These are phyloP conservation scores for Fusarium oligoseptatum DNA, from an alignment of 2,329 filamentous ascomycete genomes.

Conservation along the genomic window DNA sequence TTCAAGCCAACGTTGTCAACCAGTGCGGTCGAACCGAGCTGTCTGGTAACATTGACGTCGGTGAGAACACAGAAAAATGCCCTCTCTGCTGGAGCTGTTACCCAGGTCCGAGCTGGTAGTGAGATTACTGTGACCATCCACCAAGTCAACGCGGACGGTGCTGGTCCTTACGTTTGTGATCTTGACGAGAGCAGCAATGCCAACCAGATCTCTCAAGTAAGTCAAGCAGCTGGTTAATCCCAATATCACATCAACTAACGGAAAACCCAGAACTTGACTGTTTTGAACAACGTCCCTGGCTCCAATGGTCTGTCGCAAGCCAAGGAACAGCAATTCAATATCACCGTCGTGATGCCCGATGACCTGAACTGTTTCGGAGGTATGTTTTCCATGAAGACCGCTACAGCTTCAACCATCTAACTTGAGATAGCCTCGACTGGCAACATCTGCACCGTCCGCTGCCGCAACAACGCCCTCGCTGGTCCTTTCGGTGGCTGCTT, in stretches of 20 bases:
- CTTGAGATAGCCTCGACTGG: conserved; percentile 62
- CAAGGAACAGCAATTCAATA: conserved; percentile 68
- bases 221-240: rapidly evolving
- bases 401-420: neutral
- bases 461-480: conserved; percentile 69
- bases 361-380: conserved; percentile 64
- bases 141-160: conserved; percentile 76
- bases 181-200: conserved; percentile 63
- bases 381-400: conserved; percentile 43
- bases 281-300: conserved; percentile 71
- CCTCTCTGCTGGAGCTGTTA: conserved; percentile 60
- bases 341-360: conserved; percentile 66
- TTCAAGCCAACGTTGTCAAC: conserved; percentile 65
- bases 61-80: conserved; percentile 67
- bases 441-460: conserved; percentile 70
- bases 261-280: conserved; percentile 54
- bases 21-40: conserved; percentile 74
- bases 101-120: conserved; percentile 62
- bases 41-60: conserved; percentile 72
- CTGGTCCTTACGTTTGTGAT: conserved; percentile 69
- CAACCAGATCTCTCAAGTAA: conserved; percentile 38
- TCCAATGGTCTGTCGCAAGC: conserved; percentile 69
- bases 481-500: conserved; percentile 72
- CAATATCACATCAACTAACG: neutral
- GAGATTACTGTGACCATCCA: conserved; percentile 71